Evolutionary conservation across 495 filamentous ascomycete species (phyloP).

Genomic region (Trichoderma asperelloides): DNA sequence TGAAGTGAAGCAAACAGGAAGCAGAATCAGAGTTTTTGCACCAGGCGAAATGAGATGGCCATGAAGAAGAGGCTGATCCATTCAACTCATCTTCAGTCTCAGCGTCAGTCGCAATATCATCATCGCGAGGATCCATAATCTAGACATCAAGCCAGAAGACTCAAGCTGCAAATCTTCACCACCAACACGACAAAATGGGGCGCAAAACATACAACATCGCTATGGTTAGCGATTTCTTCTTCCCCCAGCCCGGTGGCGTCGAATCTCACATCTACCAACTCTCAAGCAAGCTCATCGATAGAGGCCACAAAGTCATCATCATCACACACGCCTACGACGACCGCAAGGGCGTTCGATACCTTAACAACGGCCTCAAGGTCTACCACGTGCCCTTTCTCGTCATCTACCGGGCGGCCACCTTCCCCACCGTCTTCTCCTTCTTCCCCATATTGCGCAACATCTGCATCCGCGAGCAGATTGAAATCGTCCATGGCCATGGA

Average conservation of each 20-base stretch:
- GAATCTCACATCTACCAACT: constrained; percentile 99
- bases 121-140: not conserved
- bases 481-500: constrained; percentile 95
- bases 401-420: constrained; percentile 89
- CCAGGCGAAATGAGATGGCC: not conserved
- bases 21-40: not conserved
- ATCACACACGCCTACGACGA: constrained; percentile 95
- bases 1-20: not conserved
- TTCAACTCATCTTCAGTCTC: not conserved
- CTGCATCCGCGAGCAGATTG: constrained; percentile 81
- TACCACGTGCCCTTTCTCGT: constrained; percentile 95
- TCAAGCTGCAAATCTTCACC: not conserved
- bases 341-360: constrained; percentile 87
- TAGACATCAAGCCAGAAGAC: not conserved
- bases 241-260: constrained; percentile 89
- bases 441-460: constrained; percentile 97
- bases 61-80: not conserved
- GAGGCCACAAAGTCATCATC: constrained; percentile 95
- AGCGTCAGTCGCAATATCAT: not conserved
- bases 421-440: constrained; percentile 96
- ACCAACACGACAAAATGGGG: constrained; percentile 34
- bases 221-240: constrained; percentile 99
- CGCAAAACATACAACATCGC: constrained; percentile 48
- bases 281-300: constrained; percentile 89
- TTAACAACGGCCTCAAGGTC: constrained; percentile 96